Percentiles rank a stretch among this genome's conserved stretches.
Conservation (phyloP, 192 early-diverging fungal genomes). For the Ramicandelaber brevisporus region DNA sequence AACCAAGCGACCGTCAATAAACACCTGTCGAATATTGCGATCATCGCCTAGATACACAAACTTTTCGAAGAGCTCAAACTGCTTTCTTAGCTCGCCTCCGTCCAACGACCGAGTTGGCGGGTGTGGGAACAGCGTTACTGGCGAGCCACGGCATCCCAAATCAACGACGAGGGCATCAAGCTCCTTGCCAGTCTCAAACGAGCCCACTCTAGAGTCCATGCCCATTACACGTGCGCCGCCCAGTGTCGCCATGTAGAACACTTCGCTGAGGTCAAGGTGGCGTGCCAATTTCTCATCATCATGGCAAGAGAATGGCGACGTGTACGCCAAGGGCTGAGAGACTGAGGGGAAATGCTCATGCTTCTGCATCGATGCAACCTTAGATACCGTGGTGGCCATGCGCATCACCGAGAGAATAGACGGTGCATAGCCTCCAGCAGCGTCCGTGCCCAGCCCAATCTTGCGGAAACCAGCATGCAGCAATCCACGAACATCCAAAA, state of each 20-base stretch:
- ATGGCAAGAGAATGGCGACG: too few relatives aligned
- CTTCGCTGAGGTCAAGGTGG: conserved; percentile 37
- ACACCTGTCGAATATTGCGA: conserved; percentile 56
- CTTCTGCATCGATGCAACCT: conserved; percentile 17
- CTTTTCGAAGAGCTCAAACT: conserved; percentile 56
- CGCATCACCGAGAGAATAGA: conserved; percentile 75
- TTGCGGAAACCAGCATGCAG: conserved; percentile 43
- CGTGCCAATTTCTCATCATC: conserved; percentile 7
- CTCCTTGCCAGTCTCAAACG: conserved; percentile 58
- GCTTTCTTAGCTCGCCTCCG: too few relatives aligned
- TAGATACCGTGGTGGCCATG: conserved; percentile 43
- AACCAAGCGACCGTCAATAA: conserved; percentile 36
- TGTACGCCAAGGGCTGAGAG: too few relatives aligned
- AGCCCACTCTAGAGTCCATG: conserved; percentile 46
- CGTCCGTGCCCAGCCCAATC: conserved; percentile 85
- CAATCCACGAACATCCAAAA: conserved; percentile 53
- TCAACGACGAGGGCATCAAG: conserved; percentile 82
- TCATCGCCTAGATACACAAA: conserved; percentile 84
- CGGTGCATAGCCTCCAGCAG: conserved; percentile 66
- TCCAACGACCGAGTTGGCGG: not conserved
- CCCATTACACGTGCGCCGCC: conserved; percentile 70
- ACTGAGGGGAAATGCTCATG: too few relatives aligned
- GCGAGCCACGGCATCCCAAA: conserved; percentile 29
- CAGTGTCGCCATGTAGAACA: conserved; percentile 67
- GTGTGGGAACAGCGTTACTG: conserved; percentile 4